A percentile compares a stretch with the other conserved stretches of the same genome.
phyloP scores from a whole-genome alignment of 2,329 filamentous ascomycete genomes.

The Fusarium haematococcum region DNA sequence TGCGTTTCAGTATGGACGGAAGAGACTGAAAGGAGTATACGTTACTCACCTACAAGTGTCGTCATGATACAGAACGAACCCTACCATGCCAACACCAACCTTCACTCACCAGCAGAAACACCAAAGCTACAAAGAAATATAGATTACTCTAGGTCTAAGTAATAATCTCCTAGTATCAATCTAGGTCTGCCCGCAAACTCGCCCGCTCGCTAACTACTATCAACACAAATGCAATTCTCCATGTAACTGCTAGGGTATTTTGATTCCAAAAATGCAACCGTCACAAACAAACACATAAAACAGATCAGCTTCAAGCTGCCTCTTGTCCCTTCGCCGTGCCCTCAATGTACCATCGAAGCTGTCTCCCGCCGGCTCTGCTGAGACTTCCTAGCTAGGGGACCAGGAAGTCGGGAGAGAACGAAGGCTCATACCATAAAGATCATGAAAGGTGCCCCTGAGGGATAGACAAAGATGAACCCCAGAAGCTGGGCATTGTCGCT shows the following conservation, averaged over 20 bases:
- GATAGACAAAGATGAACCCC: not conserved
- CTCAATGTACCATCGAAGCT: slow-evolving; percentile 7
- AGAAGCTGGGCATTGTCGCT: not conserved
- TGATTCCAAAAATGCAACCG: slow-evolving; percentile 21
- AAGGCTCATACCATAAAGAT: not conserved
- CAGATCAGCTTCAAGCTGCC: slow-evolving; percentile 17
- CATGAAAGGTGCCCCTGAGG: not conserved
- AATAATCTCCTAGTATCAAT: slow-evolving; percentile 26
- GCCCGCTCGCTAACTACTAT: slow-evolving; percentile 22
- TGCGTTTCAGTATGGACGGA: not conserved
- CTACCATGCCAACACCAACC: not conserved
- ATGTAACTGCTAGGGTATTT: slow-evolving; percentile 38
- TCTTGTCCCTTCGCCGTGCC: slow-evolving; percentile 6
- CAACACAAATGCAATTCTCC: slow-evolving; percentile 29
- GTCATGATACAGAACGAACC: not conserved
- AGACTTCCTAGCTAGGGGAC: not conserved
- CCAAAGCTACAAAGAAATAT: not conserved
- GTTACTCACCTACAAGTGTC: not conserved
- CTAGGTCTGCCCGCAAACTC: slow-evolving; percentile 13
- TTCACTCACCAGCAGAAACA: not conserved
- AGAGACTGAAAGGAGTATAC: not conserved
- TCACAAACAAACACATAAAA: slow-evolving; percentile 30
- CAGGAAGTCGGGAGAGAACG: not conserved
- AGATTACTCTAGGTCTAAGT: slow-evolving; percentile 13
- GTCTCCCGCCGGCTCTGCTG: not conserved